Evolutionary conservation across 768 basidiomycete species (phyloP), one percentile per base, ranked within the genome.

Genomic region (Saitozyma sp.): DNA sequence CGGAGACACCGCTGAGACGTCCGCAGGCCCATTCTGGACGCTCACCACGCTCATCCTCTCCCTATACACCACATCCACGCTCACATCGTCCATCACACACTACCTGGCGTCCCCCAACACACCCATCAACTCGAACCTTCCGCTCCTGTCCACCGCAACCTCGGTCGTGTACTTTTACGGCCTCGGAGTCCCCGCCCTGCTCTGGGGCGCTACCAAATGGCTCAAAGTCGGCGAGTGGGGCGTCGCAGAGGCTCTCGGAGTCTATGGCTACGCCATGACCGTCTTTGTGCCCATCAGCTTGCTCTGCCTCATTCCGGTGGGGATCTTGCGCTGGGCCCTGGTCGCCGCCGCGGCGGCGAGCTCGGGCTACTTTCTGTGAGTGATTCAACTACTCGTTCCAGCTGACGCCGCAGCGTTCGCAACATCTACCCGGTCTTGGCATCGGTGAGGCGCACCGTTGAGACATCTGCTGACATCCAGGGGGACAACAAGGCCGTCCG

Each of bases 21-120:
- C 91, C 46, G 89, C 90, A 76, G 94, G 94, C 0, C 93, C 95
- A 1, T 97, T 99, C 82, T 99, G 95, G 95, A 92, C 94, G 0
- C 85, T 96, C 43, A 95, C 93, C 1, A 98, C 95, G 0, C 86
- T 99, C 65, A 89, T 96, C 50, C 91, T 98, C 75, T 84, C 88
- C 0, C 86, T 97, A 62, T 97, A 94, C 83, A 86, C 96, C 61
- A 94, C 90, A 29, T 96, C 95, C 1, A 92, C 91, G 41, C 87
- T 98, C 45, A 91, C 89, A 8, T 87, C 91, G 14, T 91, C 91
- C 52, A 88, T 98, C 68, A 83, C 89, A 2, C 84, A 86, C n/a
- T 97, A 92, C 80, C 85, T 97, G 46, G 89, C 90, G 38, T 60
- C 68, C 11, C 59, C 76, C 0, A 64, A 68, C 40, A 49, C 64